Evolutionary conservation across 2,329 filamentous ascomycete genomes (phyloP).

Genomic region (Paecilomyces dactylethromorphus): DNA sequence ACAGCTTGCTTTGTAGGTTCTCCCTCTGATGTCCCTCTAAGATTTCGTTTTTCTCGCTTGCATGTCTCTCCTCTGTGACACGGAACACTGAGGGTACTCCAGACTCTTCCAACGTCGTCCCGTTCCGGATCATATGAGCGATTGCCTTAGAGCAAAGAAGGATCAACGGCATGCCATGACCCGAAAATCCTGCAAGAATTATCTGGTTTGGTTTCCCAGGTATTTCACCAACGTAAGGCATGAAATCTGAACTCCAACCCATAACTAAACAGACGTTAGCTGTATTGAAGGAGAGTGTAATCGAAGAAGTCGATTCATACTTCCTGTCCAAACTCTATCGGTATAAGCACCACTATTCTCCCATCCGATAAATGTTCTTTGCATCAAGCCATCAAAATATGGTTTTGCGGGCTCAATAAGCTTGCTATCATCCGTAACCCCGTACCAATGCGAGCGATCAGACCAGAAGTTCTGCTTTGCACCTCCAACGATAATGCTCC

Average conservation of each 20-base stretch:
- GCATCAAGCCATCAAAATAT: constrained; percentile 34
- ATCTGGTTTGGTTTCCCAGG: constrained; percentile 44
- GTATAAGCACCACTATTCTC: constrained; percentile 24
- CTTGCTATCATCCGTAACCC: constrained; percentile 37
- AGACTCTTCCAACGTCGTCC: constrained; percentile 17
- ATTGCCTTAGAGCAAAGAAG: constrained; percentile 55
- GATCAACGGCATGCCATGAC: constrained; percentile 61
- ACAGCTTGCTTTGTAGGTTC: not conserved
- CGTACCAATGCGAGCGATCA: constrained; percentile 37
- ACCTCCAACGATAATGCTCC: constrained; percentile 57
- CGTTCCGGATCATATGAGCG: constrained; percentile 45
- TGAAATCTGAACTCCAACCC: constrained; percentile 44
- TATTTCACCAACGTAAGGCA: constrained; percentile 47
- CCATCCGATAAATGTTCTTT: constrained; percentile 29
- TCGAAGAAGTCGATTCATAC: constrained; percentile 7
- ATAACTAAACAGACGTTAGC: constrained; percentile 35
- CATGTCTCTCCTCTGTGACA: constrained; percentile 18
- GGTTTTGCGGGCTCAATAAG: constrained; percentile 41
- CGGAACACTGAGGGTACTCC: constrained; percentile 25
- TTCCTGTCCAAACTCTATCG: constrained; percentile 28
- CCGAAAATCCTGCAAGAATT: constrained; percentile 56
- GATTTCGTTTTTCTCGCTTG: constrained; percentile 1
- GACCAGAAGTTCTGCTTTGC: constrained; percentile 43
- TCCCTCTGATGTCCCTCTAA: not conserved
- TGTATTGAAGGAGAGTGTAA: not conserved